Evolutionary conservation across 2,329 filamentous ascomycete genomes (phyloP), one percentile per base, ranked within the genome.

Genomic region (Phialocephala subalpina): DNA sequence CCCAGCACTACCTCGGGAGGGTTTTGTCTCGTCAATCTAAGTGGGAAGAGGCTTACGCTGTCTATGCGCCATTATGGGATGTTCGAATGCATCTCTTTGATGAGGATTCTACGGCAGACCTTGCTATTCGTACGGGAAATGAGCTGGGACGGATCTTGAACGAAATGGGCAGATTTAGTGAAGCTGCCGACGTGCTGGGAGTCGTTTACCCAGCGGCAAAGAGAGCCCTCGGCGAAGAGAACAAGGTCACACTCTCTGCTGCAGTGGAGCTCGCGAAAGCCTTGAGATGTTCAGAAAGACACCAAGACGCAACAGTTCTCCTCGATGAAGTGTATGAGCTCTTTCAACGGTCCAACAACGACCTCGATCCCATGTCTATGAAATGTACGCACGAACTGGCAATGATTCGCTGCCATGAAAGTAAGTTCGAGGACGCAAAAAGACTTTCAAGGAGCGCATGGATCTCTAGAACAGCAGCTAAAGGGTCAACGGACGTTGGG

Each of bases 211-310:
- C 42, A 22, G 42, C 16, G 18, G 42, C 42, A 47, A 47, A 47
- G n/a, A 22, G 16, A 47, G 20, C n/a, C 18, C 9, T 47, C 8
- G 42, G 42, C 18, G 42, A 47, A 47, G 8, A 14, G 20, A 47
- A 47, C n/a, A 47, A 47, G 18, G 9, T 47, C 42, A 47, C 42
- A 47, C 42, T 47, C 18, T 47, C 42, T 3, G 42, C 42, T 3
- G 42, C 16, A n/a, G n/a, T 47, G 9, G 42, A 47, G 16, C 42
- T 47, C 42, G 42, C 16, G 20, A n/a, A 22, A n/a, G 42, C 42
- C n/a, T 47, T 47, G 42, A 47, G 42, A 22, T 47, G 42, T n/a
- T 47, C 42, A 47, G 42, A 47, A 47, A 47, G 42, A 47, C 12
- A 47, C 8, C 42, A 47, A 9, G 42, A 47, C 20, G 42, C 42